Evolutionary conservation across 2,329 filamentous ascomycete genomes (phyloP).

Genomic region (Knoxdaviesia capensis): DNA sequence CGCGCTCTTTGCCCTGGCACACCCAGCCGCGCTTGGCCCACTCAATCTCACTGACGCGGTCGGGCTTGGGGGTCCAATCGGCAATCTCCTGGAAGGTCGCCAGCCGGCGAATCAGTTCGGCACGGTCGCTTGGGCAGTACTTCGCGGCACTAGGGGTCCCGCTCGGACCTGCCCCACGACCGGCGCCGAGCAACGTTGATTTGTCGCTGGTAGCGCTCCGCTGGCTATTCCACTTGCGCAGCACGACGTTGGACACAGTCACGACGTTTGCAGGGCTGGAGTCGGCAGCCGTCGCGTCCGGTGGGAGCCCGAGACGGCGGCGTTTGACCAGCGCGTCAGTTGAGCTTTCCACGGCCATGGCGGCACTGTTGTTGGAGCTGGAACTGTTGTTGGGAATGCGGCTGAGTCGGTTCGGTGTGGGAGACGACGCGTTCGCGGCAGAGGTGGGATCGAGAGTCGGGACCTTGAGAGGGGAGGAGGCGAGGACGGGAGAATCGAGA

Average conservation of each 20-base stretch:
- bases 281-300: conserved; percentile 17
- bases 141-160: conserved; percentile 23
- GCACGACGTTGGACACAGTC: conserved; percentile 18
- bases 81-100: conserved; percentile 82
- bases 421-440: no score
- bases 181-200: no score
- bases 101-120: conserved; percentile 60
- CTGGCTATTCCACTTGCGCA: conserved; percentile 16
- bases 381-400: no score
- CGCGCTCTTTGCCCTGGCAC: conserved; percentile 64
- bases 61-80: conserved; percentile 83
- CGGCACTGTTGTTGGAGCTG: no score
- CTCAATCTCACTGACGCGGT: conserved; percentile 67
- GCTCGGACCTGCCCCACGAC: no score
- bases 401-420: no score
- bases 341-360: no score
- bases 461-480: no score
- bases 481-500: conserved; percentile 18
- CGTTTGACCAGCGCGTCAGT: conserved; percentile 18
- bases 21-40: conserved; percentile 92
- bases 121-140: conserved; percentile 73
- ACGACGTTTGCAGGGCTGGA: conserved; percentile 6
- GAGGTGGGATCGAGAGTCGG: no score
- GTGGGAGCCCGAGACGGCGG: conserved; percentile 23
- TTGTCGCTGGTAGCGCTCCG: no score